Conservation (phyloP, 495 filamentous ascomycete species). For the Haplographium delicatum region DNA sequence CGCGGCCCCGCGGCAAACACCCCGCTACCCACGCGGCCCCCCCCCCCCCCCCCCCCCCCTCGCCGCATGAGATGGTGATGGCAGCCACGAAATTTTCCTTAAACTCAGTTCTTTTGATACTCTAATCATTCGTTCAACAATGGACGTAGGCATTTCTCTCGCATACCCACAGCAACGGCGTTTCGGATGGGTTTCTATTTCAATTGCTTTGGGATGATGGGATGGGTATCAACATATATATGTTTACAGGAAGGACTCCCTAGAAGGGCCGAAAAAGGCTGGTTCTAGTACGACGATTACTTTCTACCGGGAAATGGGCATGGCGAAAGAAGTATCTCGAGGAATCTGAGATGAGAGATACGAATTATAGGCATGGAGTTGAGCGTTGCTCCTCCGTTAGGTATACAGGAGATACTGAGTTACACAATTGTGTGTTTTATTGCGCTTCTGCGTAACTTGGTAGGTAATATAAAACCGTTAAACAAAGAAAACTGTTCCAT, state of each 20-base stretch:
- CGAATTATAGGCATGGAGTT: constrained; percentile 5
- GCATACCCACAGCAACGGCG: constrained; percentile 21
- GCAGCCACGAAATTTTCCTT: constrained; percentile 11
- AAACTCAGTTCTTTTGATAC: neutral
- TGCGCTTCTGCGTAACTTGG: constrained; percentile 2
- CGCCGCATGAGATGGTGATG: neutral
- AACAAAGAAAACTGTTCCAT: no score
- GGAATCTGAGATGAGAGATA: constrained; percentile 20
- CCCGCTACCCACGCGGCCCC: no score
- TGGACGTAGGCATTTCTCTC: neutral
- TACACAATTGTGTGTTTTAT: neutral
- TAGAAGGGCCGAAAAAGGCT: constrained; percentile 19
- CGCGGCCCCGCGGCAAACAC: no score
- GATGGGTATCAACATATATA: neutral
- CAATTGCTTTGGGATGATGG: neutral
- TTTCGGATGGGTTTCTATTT: constrained; percentile 14
- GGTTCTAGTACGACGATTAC: constrained; percentile 15
- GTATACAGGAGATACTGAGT: neutral
- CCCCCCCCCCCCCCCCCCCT: no score
- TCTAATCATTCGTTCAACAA: constrained; percentile 7
- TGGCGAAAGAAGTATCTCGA: constrained; percentile 7
- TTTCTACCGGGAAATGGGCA: neutral
- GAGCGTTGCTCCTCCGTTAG: constrained; percentile 16
- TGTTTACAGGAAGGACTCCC: constrained; percentile 1
- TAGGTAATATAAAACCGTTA: neutral